Evolutionary conservation across 2,329 filamentous ascomycete species (phyloP).

Genomic region (Xylariaceae sp.): DNA sequence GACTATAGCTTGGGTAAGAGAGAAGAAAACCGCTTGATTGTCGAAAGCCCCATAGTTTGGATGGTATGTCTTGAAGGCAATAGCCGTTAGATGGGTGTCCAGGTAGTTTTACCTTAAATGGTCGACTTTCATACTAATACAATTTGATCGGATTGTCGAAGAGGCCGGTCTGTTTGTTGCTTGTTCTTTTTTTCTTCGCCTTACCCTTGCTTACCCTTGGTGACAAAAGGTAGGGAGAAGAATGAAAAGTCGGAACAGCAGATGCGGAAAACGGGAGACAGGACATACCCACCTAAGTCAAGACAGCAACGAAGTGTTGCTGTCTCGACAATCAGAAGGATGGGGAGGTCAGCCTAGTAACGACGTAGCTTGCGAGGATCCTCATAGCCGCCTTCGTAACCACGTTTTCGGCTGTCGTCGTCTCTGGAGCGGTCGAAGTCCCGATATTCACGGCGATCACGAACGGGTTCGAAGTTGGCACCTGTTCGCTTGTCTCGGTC

Average conservation of each 20-base stretch:
- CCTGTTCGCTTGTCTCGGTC: constrained; percentile 34
- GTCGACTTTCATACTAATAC: constrained; percentile 16
- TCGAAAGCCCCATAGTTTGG: not conserved
- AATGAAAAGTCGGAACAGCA: constrained; percentile 31
- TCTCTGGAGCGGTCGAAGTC: constrained; percentile 53
- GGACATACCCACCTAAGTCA: constrained; percentile 47
- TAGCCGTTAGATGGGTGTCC: constrained; percentile 3
- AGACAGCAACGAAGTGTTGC: constrained; percentile 16
- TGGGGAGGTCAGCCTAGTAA: constrained; percentile 46
- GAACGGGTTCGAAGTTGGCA: constrained; percentile 81
- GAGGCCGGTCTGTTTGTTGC: constrained; percentile 2
- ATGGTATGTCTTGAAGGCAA: constrained; percentile 2
- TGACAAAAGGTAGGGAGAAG: constrained; percentile 30
- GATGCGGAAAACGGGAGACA: constrained; percentile 30
- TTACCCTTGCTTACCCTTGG: constrained; percentile 37
- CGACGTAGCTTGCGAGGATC: constrained; percentile 66
- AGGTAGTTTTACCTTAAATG: constrained; percentile 18
- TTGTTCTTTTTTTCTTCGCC: constrained; percentile 19
- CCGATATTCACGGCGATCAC: constrained; percentile 55
- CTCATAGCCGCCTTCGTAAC: constrained; percentile 77
- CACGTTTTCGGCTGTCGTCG: constrained; percentile 60
- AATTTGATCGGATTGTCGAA: constrained; percentile 11
- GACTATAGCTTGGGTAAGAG: no score
- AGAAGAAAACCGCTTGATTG: not conserved
- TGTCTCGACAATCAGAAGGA: constrained; percentile 42